Evolutionary conservation across 2,329 filamentous ascomycete species (phyloP), one percentile per base, ranked within the genome.

Genomic region (Scopulariopsis brevicaulis): DNA sequence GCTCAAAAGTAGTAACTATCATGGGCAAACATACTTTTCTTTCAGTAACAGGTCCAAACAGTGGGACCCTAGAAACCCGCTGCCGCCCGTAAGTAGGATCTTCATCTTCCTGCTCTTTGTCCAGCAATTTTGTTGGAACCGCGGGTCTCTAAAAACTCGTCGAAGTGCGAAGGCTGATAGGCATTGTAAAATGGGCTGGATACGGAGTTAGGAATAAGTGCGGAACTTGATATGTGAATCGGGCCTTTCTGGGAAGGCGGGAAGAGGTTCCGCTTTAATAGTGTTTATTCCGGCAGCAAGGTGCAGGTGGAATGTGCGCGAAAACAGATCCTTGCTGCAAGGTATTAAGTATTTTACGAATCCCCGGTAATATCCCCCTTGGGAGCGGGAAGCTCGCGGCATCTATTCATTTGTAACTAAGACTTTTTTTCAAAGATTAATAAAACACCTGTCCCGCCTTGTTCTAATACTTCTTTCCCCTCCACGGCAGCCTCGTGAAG

Each of bases 401-500:
- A 8, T 12, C 12, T 18, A 40, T 40, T 40, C 37, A 12, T 35
- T 12, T 40, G 18, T 18, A 12, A 35, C 37, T 53, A 62, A 8
- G 48, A n/a, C 43, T 55, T 61, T 63, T 68, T 70, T 60, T 68
- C 70, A 11, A 70, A 56, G 60, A 70, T 62, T 12, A 71, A 28
- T 20, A 71, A 58, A 3, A 65, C 65, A 2, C 65, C 68, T 4
- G 54, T 43, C 8, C 63, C 59, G 1, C 61, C 61, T 0, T 63
- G 65, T 24, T 55, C 64, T 1, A 74, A n/a, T 2, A 50, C 28
- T 55, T 73, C 69, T 25, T 70, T 64, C 35, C 64, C 58, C 25
- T 71, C 66, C 2, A 74, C 68, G 0, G 71, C 73, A 0, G 65
- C 68, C 14, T 70, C 68, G 5, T 65, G 65, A 14, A 72, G 56